Conservation (phyloP, 2,329 filamentous ascomycete species). For the Fusarium beomiforme region DNA sequence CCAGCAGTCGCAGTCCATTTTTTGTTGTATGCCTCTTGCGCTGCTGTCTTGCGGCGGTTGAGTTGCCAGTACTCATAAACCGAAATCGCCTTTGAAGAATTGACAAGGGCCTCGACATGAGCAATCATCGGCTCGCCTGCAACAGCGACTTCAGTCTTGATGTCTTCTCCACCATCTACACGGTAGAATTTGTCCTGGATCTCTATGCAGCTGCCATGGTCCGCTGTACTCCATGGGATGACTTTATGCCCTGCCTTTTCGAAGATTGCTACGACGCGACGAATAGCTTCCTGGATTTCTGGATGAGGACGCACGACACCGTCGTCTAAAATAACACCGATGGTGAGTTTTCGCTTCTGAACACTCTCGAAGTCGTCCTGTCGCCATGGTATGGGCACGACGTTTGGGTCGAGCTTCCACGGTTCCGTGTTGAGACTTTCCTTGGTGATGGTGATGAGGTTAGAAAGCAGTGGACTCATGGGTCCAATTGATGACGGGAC, state of each 20-base stretch:
- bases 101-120: background rate
- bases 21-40: background rate
- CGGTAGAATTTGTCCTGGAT: background rate
- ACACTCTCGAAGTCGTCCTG: fast-evolving
- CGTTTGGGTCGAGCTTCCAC: background rate
- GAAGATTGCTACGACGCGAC: background rate
- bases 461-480: background rate
- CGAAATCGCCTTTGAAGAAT: background rate
- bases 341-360: background rate
- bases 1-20: background rate
- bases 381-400: background rate
- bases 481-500: background rate
- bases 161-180: background rate
- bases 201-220: background rate
- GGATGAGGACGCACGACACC: background rate
- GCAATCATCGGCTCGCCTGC: background rate
- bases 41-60: background rate
- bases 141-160: background rate
- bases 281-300: background rate
- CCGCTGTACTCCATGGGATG: background rate
- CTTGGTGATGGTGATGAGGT: background rate
- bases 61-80: slow-evolving; percentile 2
- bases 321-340: background rate
- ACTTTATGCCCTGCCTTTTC: background rate
- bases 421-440: background rate